Evolutionary conservation across 768 basidiomycete genomes (phyloP).

Genomic region (Panaeolus cyanescens): DNA sequence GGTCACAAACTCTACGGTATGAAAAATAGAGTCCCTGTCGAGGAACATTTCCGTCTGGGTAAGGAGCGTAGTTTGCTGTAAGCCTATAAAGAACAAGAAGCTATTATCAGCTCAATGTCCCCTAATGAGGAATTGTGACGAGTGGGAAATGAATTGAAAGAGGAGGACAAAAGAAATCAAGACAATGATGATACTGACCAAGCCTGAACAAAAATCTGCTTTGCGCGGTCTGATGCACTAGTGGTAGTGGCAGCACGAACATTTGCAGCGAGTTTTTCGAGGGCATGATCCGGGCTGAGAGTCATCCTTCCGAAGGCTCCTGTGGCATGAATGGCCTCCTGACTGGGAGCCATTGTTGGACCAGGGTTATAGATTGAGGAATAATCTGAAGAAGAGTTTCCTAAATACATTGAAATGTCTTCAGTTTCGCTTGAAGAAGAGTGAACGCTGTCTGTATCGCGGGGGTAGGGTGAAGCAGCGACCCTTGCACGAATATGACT

Average conservation of each 20-base stretch:
- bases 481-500: constrained; percentile 79
- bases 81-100: constrained; percentile 49
- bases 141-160: constrained; percentile 13
- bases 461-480: constrained; percentile 82
- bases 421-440: constrained; percentile 91
- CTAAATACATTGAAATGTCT: constrained; percentile 78
- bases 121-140: background rate
- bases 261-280: constrained; percentile 86
- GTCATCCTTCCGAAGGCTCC: constrained; percentile 79
- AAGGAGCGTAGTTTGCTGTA: constrained; percentile 87
- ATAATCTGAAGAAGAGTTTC: constrained; percentile 59
- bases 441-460: constrained; percentile 84
- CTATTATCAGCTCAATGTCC: background rate
- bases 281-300: constrained; percentile 71
- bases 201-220: constrained; percentile 91
- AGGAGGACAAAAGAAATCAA: constrained; percentile 14
- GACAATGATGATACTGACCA: constrained; percentile 56
- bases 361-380: constrained; percentile 60
- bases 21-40: constrained; percentile 94
- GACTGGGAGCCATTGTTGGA: constrained; percentile 48
- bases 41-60: constrained; percentile 91
- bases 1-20: constrained; percentile 87
- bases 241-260: constrained; percentile 89
- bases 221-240: constrained; percentile 87
- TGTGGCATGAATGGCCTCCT: constrained; percentile 63